A percentile compares a stretch with the other conserved stretches of the same genome.
phyloP scores from a whole-genome alignment of 208 protist genomes.

The Naegleria gruberi region DNA sequence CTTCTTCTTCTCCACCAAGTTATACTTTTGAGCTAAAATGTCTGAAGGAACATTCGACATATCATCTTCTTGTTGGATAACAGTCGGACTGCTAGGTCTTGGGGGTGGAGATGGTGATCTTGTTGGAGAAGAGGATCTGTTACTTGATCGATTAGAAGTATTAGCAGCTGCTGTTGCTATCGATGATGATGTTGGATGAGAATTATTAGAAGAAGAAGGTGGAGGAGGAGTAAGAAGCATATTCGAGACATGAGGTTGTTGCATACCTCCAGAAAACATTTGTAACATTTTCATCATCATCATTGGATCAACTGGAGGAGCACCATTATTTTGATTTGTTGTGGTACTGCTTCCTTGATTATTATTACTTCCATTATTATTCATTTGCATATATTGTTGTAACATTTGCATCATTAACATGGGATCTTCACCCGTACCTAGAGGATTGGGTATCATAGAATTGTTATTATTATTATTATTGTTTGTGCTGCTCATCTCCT shows the following conservation, averaged over 20 bases:
- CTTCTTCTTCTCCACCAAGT: background rate
- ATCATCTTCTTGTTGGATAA: background rate
- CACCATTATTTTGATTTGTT: background rate
- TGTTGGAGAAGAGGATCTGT: background rate
- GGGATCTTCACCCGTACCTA: background rate
- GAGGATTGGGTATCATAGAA: background rate
- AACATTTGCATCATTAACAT: background rate
- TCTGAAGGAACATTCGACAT: background rate
- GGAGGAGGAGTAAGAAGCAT: background rate
- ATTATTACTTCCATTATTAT: too few relatives aligned
- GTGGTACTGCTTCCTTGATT: too few relatives aligned
- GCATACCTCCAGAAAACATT: background rate
- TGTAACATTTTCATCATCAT: background rate
- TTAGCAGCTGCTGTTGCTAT: background rate
- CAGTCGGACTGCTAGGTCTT: background rate
- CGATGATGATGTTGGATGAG: too few relatives aligned
- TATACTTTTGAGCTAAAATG: background rate
- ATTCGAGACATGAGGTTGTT: background rate
- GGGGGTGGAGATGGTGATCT: background rate
- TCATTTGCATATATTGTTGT: conserved; percentile 4
- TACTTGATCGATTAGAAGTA: background rate
- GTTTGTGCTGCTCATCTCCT: background rate
- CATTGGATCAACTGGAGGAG: background rate
- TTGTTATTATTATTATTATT: background rate
- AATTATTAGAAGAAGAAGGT: background rate